Evolutionary conservation across 2,329 filamentous ascomycete genomes (phyloP).

Genomic region (Epichloe hybrida): DNA sequence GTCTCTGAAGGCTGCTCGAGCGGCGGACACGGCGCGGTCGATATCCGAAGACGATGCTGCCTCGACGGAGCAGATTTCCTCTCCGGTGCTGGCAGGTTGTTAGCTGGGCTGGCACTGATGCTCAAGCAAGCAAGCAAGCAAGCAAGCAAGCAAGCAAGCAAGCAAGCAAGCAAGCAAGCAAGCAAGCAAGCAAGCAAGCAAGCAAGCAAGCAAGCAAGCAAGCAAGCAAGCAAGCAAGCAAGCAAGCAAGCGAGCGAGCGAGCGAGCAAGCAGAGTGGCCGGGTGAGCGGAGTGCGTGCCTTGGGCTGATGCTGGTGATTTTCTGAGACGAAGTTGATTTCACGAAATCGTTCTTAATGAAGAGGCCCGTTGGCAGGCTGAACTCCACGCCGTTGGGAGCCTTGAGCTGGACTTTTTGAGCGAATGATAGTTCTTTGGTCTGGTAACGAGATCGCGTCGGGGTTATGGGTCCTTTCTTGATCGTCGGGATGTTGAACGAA

Average conservation of each 20-base stretch:
- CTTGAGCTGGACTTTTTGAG: slow-evolving; percentile 13
- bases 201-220: not conserved
- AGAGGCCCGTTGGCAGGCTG: slow-evolving; percentile 53
- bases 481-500: too few relatives aligned
- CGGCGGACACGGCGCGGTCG: slow-evolving; percentile 25
- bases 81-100: slow-evolving; percentile 13
- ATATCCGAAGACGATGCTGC: slow-evolving; percentile 18
- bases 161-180: not conserved
- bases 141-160: not conserved
- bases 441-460: too few relatives aligned
- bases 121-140: not conserved
- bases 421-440: not conserved
- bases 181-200: not conserved
- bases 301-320: slow-evolving; percentile 47
- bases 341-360: slow-evolving; percentile 68
- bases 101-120: not conserved
- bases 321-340: slow-evolving; percentile 40
- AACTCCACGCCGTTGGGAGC: slow-evolving; percentile 52
- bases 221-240: not conserved
- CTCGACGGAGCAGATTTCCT: slow-evolving; percentile 19
- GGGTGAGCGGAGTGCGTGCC: slow-evolving; percentile 11
- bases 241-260: too few relatives aligned
- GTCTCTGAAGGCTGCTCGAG: slow-evolving; percentile 54
- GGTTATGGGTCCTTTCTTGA: too few relatives aligned
- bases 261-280: not conserved